Base-by-base conservation (phyloP, 805 yeast genomes). In the Saccharomycopsis malanga region DNA sequence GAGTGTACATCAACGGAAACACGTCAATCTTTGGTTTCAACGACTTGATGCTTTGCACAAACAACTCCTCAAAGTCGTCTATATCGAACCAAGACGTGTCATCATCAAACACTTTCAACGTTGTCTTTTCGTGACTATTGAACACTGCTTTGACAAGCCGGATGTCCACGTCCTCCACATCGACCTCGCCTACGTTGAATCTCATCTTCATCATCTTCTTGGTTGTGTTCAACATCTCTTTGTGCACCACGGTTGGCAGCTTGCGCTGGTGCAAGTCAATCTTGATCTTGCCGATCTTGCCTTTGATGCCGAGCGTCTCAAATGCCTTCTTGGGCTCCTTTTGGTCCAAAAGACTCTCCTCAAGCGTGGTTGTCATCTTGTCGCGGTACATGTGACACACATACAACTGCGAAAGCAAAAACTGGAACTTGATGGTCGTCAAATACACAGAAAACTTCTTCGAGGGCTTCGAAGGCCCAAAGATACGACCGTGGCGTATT, bases 361-460 rank as follows among this genome's bases (percentile, higher is more conserved):
- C 66, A 62, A n/a, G 59, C 57, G 38, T n/a, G 61, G 64, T 12
- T 56, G 22, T 53, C 7, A 67, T 64, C 23, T 72, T 68, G 49
- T 76, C 79, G 25, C 80, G 70, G 57, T 83, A 83, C 20, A 80
- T 70, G 61, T 89, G 95, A 0, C 91, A 71, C 10, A 91, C 66
- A 54, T 77, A 86, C 15, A 93, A 66, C 1, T 95, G 89, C 23
- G 77, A 71, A 40, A 91, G 65, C 46, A 75, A 73, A 35, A 95
- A 80, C 53, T 76, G 80, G 60, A 87, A 91, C 58, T 89, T 86
- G 52, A 87, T 82, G 2, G 96, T 81, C 54, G 70, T 77, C 35
- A 89, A 66, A 60, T 82, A 85, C 42, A 76, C 73, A 0, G 94
- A 84, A 57, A 89, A 83, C 61, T 87, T 88, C 48, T 77, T 77